A percentile compares a stretch with the other conserved stretches of the same genome.
Evolutionary conservation across 2,329 filamentous ascomycete genomes (phyloP).

Genomic region (Neofusicoccum laricinum): DNA sequence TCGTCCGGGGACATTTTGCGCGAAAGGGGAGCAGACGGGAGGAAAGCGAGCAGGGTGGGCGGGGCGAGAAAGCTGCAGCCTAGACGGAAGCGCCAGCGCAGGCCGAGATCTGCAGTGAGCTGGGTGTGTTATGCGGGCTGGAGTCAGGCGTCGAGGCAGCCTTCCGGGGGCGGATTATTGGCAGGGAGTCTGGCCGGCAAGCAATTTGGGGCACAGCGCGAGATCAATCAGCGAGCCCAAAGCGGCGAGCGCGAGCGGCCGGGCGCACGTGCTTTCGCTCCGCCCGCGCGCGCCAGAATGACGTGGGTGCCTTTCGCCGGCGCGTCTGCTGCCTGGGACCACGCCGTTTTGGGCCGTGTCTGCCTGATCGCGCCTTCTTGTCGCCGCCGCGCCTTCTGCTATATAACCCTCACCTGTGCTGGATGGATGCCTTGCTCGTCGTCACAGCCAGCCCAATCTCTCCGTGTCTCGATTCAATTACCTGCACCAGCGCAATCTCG

Average conservation of each 20-base stretch:
- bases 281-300: background rate
- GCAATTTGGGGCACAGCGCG: background rate
- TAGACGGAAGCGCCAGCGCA: background rate
- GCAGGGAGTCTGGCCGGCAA: background rate
- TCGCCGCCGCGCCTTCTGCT: background rate
- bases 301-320: background rate
- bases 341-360: background rate
- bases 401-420: background rate
- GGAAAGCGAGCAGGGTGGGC: background rate
- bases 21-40: background rate
- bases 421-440: no score
- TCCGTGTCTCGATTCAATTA: no score
- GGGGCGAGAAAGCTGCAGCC: background rate
- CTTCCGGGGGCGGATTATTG: background rate
- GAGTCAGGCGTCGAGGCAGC: background rate
- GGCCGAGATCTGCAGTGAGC: background rate
- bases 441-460: no score
- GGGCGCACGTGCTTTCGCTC: constrained; percentile 2
- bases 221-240: background rate
- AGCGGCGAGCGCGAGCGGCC: background rate
- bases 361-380: background rate
- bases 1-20: constrained; percentile 5
- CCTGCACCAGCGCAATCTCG: no score
- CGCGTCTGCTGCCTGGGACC: constrained; percentile 2
- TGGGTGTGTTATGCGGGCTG: background rate